Conservation (phyloP, 2,329 filamentous ascomycete genomes). For the Rhinocladiella similis region DNA sequence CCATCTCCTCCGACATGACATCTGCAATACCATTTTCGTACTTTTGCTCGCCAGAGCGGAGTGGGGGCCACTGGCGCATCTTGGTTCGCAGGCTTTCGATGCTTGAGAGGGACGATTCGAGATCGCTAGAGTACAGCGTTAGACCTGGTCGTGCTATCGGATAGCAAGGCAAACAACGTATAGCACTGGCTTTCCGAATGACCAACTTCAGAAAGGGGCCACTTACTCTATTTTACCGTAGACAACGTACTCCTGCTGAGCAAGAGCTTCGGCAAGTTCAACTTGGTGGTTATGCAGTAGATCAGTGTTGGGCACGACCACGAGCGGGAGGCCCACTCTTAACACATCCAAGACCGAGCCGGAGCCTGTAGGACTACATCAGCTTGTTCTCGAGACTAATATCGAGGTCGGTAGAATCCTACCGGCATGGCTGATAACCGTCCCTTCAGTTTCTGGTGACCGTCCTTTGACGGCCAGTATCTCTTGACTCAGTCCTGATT, state of each 20-base stretch:
- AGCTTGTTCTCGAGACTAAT: neutral
- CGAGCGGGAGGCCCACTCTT: constrained; percentile 70
- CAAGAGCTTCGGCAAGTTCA: constrained; percentile 77
- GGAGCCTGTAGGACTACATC: constrained; percentile 60
- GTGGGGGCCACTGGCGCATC: constrained; percentile 52
- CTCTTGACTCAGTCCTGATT: constrained; percentile 56
- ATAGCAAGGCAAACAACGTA: neutral
- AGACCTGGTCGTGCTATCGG: constrained; percentile 1
- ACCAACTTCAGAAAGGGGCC: neutral
- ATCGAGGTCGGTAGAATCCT: constrained; percentile 28
- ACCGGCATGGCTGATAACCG: constrained; percentile 91
- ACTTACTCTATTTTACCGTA: constrained; percentile 66
- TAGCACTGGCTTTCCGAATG: neutral
- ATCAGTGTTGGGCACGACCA: constrained; percentile 82
- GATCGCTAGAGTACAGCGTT: constrained; percentile 32
- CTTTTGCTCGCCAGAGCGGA: constrained; percentile 45
- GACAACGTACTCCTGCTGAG: constrained; percentile 73
- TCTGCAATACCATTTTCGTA: constrained; percentile 47
- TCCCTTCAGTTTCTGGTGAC: constrained; percentile 50
- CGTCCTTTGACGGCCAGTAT: constrained; percentile 57
- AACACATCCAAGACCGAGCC: constrained; percentile 86
- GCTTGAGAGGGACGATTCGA: constrained; percentile 48
- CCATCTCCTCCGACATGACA: constrained; percentile 60
- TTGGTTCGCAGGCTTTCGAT: constrained; percentile 48
- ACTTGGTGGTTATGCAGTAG: constrained; percentile 89